Evolutionary conservation across 805 yeast species (phyloP).

Genomic region (Ogataea nonfermentans): DNA sequence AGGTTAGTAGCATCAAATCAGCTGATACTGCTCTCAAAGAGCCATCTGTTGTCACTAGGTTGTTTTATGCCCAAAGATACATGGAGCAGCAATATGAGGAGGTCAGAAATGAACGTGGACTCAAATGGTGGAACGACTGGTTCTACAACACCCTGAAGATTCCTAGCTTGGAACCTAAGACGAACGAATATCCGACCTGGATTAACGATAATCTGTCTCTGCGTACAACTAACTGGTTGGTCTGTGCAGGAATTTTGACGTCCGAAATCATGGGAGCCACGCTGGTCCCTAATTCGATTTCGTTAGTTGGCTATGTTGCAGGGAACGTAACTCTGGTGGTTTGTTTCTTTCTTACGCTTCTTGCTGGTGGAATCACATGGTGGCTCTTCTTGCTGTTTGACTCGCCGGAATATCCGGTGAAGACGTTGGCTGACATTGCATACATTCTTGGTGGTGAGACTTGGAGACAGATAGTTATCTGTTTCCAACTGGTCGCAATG

Average conservation of each 20-base stretch:
- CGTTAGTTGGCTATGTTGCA: conserved; percentile 19
- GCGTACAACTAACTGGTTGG: conserved; percentile 22
- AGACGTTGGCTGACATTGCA: conserved; percentile 42
- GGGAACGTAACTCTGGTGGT: conserved; percentile 15
- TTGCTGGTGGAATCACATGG: conserved; percentile 42
- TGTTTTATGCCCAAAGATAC: conserved; percentile 23
- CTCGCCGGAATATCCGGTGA: conserved; percentile 42
- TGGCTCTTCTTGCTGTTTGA: conserved; percentile 37
- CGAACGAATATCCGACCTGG: conserved; percentile 19
- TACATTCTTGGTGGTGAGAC: conserved; percentile 38
- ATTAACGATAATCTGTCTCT: conserved; percentile 15
- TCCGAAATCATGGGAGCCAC: conserved; percentile 27
- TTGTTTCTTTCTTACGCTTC: conserved; percentile 33
- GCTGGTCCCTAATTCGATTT: conserved; percentile 17
- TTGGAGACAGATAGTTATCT: conserved; percentile 34
- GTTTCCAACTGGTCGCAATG: conserved; percentile 41
- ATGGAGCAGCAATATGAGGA: conserved; percentile 18
- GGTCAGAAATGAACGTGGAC: conserved; percentile 1
- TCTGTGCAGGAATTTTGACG: conserved; percentile 22
- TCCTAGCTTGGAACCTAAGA: conserved; percentile 7
- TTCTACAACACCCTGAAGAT: conserved; percentile 11
- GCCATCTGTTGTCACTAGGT: conserved; percentile 10
- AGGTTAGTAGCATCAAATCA: not conserved
- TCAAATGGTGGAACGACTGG: conserved; percentile 9
- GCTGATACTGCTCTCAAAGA: not conserved